Conservation (phyloP, 129 eudicot species). For the Chrysanthemum seticuspe region DNA sequence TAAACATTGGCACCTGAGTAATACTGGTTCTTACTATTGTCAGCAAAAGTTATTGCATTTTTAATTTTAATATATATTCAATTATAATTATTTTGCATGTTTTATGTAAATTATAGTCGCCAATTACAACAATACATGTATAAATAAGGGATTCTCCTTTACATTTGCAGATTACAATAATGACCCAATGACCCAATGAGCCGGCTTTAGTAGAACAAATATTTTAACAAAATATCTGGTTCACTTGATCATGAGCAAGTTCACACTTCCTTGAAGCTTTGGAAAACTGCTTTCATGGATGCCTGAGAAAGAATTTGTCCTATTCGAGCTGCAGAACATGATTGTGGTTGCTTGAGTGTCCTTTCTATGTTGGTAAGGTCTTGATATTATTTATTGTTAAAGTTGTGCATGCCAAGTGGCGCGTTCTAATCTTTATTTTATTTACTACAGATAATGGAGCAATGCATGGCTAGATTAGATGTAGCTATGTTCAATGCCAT, state of each 20-base stretch:
- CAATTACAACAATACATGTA: too few relatives aligned
- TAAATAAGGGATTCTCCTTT: too few relatives aligned
- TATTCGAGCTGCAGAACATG: constrained; percentile 77
- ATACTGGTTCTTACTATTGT: too few relatives aligned
- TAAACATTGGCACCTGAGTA: too few relatives aligned
- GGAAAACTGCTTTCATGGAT: constrained; percentile 87
- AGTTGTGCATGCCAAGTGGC: constrained; percentile 4
- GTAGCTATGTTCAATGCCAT: constrained; percentile 94
- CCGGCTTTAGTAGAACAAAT: too few relatives aligned
- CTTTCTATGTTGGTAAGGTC: constrained; percentile 64
- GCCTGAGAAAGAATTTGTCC: constrained; percentile 90
- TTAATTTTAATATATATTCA: too few relatives aligned
- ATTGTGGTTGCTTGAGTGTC: constrained; percentile 82
- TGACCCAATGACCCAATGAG: too few relatives aligned
- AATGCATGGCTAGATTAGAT: constrained; percentile 71
- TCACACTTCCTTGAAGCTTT: constrained; percentile 63
- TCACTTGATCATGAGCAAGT: constrained; percentile 47
- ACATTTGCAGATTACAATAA: too few relatives aligned
- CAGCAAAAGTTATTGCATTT: too few relatives aligned
- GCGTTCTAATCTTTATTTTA: background rate
- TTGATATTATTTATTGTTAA: background rate
- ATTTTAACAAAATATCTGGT: constrained; percentile 31
- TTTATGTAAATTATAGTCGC: too few relatives aligned
- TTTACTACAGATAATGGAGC: constrained; percentile 71
- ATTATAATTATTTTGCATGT: too few relatives aligned